Conservation (phyloP, 2,329 filamentous ascomycete genomes). For the Venturia nashicola region DNA sequence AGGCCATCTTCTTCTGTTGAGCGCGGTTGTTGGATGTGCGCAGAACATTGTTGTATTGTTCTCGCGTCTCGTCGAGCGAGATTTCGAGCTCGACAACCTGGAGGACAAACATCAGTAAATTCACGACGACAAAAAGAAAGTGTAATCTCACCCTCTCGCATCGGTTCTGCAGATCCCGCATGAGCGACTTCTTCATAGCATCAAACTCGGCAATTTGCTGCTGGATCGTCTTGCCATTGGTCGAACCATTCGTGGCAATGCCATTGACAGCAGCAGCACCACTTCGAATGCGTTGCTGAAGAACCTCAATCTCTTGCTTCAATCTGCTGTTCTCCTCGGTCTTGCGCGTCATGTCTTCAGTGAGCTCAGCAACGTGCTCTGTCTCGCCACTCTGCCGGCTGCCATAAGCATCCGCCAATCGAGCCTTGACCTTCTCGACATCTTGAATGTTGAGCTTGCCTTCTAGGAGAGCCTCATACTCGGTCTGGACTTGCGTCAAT, state of each 20-base stretch:
- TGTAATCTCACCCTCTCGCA: slow-evolving; percentile 61
- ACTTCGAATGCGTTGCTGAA: slow-evolving; percentile 61
- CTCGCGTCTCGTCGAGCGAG: slow-evolving; percentile 87
- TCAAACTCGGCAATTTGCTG: slow-evolving; percentile 99
- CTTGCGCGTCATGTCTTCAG: slow-evolving; percentile 63
- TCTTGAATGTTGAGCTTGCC: slow-evolving; percentile 68
- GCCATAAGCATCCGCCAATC: slow-evolving; percentile 64
- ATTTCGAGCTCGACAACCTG: slow-evolving; percentile 89
- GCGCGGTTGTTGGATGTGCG: slow-evolving; percentile 94
- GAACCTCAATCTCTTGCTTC: slow-evolving; percentile 66
- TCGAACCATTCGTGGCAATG: slow-evolving; percentile 37
- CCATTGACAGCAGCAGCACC: slow-evolving; percentile 45
- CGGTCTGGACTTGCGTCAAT: slow-evolving; percentile 60
- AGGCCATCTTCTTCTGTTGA: slow-evolving; percentile 99
- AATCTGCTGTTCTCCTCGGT: slow-evolving; percentile 72
- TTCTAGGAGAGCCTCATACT: slow-evolving; percentile 74
- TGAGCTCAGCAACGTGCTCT: slow-evolving; percentile 64
- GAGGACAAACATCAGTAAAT: slow-evolving; percentile 10
- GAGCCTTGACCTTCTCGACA: slow-evolving; percentile 70
- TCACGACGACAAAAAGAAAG: neutral
- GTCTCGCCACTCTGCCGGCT: slow-evolving; percentile 62
- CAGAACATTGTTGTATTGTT: slow-evolving; percentile 98
- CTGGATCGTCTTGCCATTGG: slow-evolving; percentile 80
- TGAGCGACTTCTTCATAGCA: slow-evolving; percentile 98
- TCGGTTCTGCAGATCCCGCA: slow-evolving; percentile 96